Conservation (phyloP, 139 green algal species). For the Marvania coccoides region DNA sequence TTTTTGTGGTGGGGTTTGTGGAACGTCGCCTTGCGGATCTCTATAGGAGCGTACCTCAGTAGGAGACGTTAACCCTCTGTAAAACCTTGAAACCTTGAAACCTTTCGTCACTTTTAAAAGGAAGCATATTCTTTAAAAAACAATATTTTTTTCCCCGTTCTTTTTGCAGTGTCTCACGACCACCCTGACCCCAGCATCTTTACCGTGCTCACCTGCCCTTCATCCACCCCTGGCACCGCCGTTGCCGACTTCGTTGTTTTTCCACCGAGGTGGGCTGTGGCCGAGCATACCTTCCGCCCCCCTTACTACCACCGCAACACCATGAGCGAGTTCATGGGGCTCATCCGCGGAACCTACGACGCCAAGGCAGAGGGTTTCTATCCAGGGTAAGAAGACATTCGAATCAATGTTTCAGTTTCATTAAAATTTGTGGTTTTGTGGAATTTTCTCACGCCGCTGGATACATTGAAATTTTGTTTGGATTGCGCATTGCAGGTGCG, state of each 20-base stretch:
- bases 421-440: too few species aligned
- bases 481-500: slow-evolving; percentile 30
- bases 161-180: slow-evolving; percentile 56
- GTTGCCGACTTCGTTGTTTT: slow-evolving; percentile 94
- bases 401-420: too few species aligned
- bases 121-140: too few species aligned
- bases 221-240: slow-evolving; percentile 51
- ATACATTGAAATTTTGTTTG: too few species aligned
- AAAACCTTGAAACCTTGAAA: too few species aligned
- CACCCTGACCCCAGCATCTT: slow-evolving; percentile 93
- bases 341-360: slow-evolving; percentile 81
- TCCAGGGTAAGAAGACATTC: too few species aligned
- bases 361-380: slow-evolving; percentile 77
- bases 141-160: too few species aligned
- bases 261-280: slow-evolving; percentile 82
- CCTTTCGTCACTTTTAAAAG: background rate
- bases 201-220: slow-evolving; percentile 83
- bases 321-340: slow-evolving; percentile 96
- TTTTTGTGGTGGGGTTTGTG: too few species aligned
- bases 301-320: slow-evolving; percentile 88
- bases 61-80: too few species aligned
- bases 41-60: too few species aligned
- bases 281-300: slow-evolving; percentile 88
- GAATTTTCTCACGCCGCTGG: too few species aligned
- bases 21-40: too few species aligned